These are phyloP conservation scores for Pythium sp. DNA, from an alignment of 352 stramenopile species.

Conservation along the genomic window DNA sequence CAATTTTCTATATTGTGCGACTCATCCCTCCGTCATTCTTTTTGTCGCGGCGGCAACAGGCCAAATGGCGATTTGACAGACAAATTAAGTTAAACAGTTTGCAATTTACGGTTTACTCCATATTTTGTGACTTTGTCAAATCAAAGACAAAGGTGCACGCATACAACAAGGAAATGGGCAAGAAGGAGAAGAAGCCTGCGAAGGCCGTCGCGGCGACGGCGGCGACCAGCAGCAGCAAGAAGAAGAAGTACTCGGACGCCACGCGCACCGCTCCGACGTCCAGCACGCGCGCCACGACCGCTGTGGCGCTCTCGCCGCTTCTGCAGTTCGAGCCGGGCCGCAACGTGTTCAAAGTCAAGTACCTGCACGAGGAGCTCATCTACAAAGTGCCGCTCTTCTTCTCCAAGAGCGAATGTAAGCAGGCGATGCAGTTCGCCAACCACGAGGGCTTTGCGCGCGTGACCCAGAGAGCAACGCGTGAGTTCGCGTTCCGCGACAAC, in stretches of 20 bases:
- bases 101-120: too few species aligned
- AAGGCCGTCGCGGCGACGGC: neutral
- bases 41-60: too few species aligned
- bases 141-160: too few species aligned
- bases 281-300: neutral
- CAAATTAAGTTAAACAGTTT: too few species aligned
- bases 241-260: conserved; percentile 19
- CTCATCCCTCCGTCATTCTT: too few species aligned
- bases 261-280: conserved; percentile 14
- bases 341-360: conserved; percentile 28
- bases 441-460: conserved; percentile 60
- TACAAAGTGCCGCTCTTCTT: conserved; percentile 63
- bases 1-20: too few species aligned
- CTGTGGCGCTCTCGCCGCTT: conserved; percentile 23
- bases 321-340: conserved; percentile 47
- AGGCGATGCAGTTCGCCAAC: conserved; percentile 57
- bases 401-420: conserved; percentile 53
- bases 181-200: conserved; percentile 13
- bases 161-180: conserved; percentile 9
- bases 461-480: conserved; percentile 57
- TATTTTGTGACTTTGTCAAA: too few species aligned
- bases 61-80: too few species aligned
- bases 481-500: conserved; percentile 79
- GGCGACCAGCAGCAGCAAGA: conserved; percentile 1
- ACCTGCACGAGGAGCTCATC: conserved; percentile 65